Evolutionary conservation across 805 yeast genomes (phyloP), one percentile per base, ranked within the genome.

Genomic region (Sugiyamaella americana): DNA sequence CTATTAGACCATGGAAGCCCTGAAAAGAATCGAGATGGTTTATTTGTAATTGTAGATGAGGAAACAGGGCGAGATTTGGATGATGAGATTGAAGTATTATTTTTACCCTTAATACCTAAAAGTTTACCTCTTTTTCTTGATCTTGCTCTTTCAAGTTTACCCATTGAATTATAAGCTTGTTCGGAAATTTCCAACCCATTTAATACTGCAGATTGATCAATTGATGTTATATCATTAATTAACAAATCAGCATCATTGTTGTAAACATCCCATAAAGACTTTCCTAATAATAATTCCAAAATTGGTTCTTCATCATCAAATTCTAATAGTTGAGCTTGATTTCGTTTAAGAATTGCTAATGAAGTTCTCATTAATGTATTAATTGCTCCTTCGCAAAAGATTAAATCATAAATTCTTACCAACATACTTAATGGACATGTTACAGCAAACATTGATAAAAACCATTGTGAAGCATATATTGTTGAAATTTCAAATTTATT

Each of bases 401-500:
- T 74, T 57, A 65, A 66, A 65, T 69, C 84, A 72, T 70, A 79
- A 62, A 61, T 69, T 60, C 65, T 74, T 52, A 68, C 73, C 57
- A 64, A 70, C 68, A 65, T 77, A 54, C 48, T 69, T 61, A 65
- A 71, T 1, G 85, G 85, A n/a, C 80, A 70, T 37, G 81, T 80
- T 26, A 77, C 76, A 1, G 82, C 76, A 52, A 71, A 73, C 50
- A 79, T 73, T 0, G 82, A 75, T 41, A 80, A 59, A 70, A 82
- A 79, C 86, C 86, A 80, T 58, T 80, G 84, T 42, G 73, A 73
- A n/a, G 79, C 68, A 50, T 62, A 59, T 71, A 78, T 40, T 65
- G 73, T 49, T 67, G 72, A 54, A 66, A 64, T 55, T 67, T 81
- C 54, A 66, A 71, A 46, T 60, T 57, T 48, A 20, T 56, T 50